phyloP scores from a whole-genome alignment of 768 basidiomycete genomes.

The Exidia glandulosa region DNA sequence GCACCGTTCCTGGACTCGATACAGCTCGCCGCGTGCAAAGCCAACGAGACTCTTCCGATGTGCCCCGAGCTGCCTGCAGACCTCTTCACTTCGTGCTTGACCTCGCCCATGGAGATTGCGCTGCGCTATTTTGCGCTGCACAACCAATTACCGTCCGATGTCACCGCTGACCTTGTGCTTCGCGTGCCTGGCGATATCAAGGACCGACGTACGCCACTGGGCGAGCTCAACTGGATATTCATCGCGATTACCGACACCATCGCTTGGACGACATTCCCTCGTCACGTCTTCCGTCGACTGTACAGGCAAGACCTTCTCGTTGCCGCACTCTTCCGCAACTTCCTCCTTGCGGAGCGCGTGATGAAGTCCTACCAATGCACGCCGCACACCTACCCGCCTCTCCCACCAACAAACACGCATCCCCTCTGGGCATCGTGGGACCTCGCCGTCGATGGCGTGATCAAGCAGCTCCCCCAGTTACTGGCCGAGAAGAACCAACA shows the following conservation, averaged over 20 bases:
- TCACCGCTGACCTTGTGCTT: conserved; percentile 83
- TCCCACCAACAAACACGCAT: conserved; percentile 95
- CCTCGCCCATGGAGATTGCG: conserved; percentile 96
- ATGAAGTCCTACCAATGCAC: conserved; percentile 98
- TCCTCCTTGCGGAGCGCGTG: conserved; percentile 91
- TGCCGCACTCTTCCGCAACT: conserved; percentile 93
- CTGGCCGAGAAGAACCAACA: conserved; percentile 20
- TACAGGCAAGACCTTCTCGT: conserved; percentile 94
- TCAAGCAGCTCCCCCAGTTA: conserved; percentile 86
- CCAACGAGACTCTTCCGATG: conserved; percentile 85
- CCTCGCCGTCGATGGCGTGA: conserved; percentile 85
- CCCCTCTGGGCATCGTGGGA: conserved; percentile 97
- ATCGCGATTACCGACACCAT: conserved; percentile 98
- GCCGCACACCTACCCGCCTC: conserved; percentile 81
- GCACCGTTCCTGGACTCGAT: conserved; percentile 78
- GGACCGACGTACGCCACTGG: conserved; percentile 89
- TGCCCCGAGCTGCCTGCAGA: conserved; percentile 96
- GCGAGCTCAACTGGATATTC: conserved; percentile 99
- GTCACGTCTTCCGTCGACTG: conserved; percentile 84
- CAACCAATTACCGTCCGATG: conserved; percentile 72
- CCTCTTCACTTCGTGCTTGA: conserved; percentile 93
- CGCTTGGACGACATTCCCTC: conserved; percentile 95
- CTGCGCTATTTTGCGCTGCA: conserved; percentile 83
- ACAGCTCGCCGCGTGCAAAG: conserved; percentile 88
- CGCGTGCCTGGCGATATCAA: conserved; percentile 95